Base-by-base conservation (phyloP, 352 stramenopile genomes). In the Pythium vanterpoolii region DNA sequence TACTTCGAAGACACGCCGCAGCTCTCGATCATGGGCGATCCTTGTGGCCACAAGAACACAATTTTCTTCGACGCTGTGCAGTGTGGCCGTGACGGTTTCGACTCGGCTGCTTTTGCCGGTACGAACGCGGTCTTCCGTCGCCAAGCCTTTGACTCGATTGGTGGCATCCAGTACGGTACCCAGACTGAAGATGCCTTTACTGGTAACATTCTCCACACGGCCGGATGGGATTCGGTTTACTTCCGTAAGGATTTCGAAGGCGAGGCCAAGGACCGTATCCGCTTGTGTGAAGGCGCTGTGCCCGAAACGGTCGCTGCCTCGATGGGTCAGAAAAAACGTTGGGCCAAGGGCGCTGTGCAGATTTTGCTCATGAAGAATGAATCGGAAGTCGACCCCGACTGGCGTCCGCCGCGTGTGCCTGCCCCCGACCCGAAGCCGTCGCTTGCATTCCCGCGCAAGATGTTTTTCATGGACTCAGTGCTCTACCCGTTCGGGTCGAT, bases 1-100 rank as follows among this genome's bases (percentile, higher is more conserved):
- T 96, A 96, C 73, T 96, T 96, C 50, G 79, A 92, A 45, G 86
- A 96, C 71, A 87, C 74, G 14, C 77, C 77, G n/a, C 86, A 96
- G 64, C 40, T 96, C 46, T 79, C 77, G 28, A 73, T 93, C 60
- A 93, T 95, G 82, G 86, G 86, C 26, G 86, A 96, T 68, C 86
- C 86, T 3, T 93, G 83, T 75, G 86, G 86, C 33, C 86, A 96
- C 77, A 90, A 90, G 66, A 96, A 96, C 64, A 91, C 86, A 30
- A 96, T 90, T 78, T 96, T 96, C 81, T 96, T 93, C 68, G 86
- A 96, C 53, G 83, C 86, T 51, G 83, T 93, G 65, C 84, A 94
- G 73, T 92, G 79, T 67, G 84, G 86, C 56, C 84, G 79, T 77
- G 86, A 96, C 65, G 86, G 86, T 39, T 96, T 91, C 60, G 86